Evolutionary conservation across 2,329 filamentous ascomycete species (phyloP), one percentile per base, ranked within the genome.

Genomic region (Fulvia fulva): DNA sequence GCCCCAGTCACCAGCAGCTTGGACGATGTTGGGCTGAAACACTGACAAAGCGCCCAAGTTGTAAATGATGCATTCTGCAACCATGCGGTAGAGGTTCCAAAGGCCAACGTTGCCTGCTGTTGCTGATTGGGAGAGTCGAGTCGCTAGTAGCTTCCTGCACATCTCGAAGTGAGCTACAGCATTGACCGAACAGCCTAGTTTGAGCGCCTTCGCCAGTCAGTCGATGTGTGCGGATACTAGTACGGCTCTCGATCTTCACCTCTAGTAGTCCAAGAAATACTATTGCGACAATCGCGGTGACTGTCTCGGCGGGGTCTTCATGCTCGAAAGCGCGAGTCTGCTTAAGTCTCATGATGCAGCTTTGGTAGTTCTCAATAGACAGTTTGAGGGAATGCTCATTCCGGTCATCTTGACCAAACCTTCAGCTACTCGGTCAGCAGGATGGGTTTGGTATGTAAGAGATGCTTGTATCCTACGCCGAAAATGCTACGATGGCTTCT

Each of bases 41-140:
- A 56, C 56, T 7, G 58, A 55, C 12, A 59, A 23, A 1, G 37
- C 53, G 7, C 55, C 62, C 14, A 63, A n/a, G 11, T 58, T 64
- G 53, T 55, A 62, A n/a, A 62, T 57, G 6, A 62, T 55, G 30
- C 57, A 57, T 34, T 64, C 62, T 32, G 62, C 62, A 19, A 58
- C 37, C 19, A 64, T 50, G 12, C 62, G 60, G 30, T 62, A 60
- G 26, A 62, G 28, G 8, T 56, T 59, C 34, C 61, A 25, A 26
- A 59, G 30, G 6, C 30, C 45, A 2, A 43, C 1, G 21, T 59
- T 51, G 8, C 34, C 22, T 3, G 51, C 25, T 0, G 53, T 44
- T 25, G 32, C 34, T n/a, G 45, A 12, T 14, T 58, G 49, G 11
- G 46, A 49, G 14, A 64, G 46, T 12, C 56, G 60, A 22, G 32